Evolutionary conservation across 352 stramenopile genomes (phyloP), one percentile per base, ranked within the genome.

Genomic region (Pythium vanterpoolii): DNA sequence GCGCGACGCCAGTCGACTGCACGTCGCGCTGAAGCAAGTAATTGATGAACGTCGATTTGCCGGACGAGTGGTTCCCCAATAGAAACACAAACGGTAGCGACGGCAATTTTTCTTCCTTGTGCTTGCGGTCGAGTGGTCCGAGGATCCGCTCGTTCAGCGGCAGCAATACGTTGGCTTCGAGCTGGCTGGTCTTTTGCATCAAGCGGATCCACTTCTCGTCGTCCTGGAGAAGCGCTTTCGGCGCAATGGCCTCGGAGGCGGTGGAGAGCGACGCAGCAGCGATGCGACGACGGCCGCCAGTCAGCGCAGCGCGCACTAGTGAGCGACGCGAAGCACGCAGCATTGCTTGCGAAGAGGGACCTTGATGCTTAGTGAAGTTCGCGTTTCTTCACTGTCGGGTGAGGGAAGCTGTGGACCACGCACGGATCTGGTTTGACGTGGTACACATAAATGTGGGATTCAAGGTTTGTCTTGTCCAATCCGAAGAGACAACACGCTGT

Each of bases 41-140:
- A 74, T 99, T 99, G 73, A 99, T 99, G 63, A 99, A 99, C 31
- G 86, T 97, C 4, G 89, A 98, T 73, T 99, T 99, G 52, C 97
- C 98, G 5, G 84, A 98, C 56, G 94, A 99, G 75, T 99, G 98
- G 79, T 99, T 99, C 24, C 98, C 98, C 19, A 99, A 80, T 26
- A 99, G 60, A 56, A 99, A 99, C 24, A 99, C 97, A 64, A 99
- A 99, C 6, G 98, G 98, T 62, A 98, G 84, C 55, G 89, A 87
- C 26, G 92, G 96, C 56, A 97, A 75, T 66, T 96, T 93, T 62
- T 96, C 91, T 36, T 95, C 89, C 42, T 90, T 84, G 71, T 96
- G 75, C 39, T 89, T 90, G 61, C 82, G 82, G 67, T 97, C 94
- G 38, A 97, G 64, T 28, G 90, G 90, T 0, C 90, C 90, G 34